Evolutionary conservation across 2,329 filamentous ascomycete species (phyloP), one percentile per base, ranked within the genome.

Genomic region (Pseudogymnoascus sp.): DNA sequence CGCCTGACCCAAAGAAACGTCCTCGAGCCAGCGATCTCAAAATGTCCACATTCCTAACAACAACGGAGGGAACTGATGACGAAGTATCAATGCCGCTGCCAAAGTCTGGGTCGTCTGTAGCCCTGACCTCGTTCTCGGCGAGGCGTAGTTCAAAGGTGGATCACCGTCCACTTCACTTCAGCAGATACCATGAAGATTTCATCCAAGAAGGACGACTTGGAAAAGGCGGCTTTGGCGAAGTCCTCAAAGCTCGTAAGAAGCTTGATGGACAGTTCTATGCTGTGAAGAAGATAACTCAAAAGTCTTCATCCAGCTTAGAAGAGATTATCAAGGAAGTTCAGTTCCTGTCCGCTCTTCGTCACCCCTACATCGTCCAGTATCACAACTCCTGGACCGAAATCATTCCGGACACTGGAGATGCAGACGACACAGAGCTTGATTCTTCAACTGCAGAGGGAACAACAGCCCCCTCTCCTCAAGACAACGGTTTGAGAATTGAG

Each of bases 311-410:
- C 63, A 90, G 89, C 62, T 78, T 97, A 39, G 92, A 89, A 0
- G 89, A 96, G 71, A 86, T 92, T 10, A 73, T 93, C 26, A 91
- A 89, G 61, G 90, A 94, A 73, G 93, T 97, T 40, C 88, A 92
- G 71, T 77, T 97, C 7, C 79, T 99, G 13, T 96, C 93, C n/a
- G 85, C 91, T 63, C 82, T 99, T 62, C 97, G 95, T 69, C 93
- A 97, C 73, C 92, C 92, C 3, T 86, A 86, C 67, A 84, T 88
- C 15, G 91, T 97, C 62, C 86, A 94, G 50, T 99, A 99, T 73
- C 97, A 92, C 74, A 92, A 92, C 61, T 92, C 94, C 2, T 99
- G 94, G 94, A 84, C 94, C 1, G 93, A 97, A 72, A 87, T 92
- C 67, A 72, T 84, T 13, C 73, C 76, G 5, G 81, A 85, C 62